These are phyloP conservation scores for Colletotrichum sansevieriae DNA, from an alignment of 2,329 filamentous ascomycete genomes.

Conservation along the genomic window DNA sequence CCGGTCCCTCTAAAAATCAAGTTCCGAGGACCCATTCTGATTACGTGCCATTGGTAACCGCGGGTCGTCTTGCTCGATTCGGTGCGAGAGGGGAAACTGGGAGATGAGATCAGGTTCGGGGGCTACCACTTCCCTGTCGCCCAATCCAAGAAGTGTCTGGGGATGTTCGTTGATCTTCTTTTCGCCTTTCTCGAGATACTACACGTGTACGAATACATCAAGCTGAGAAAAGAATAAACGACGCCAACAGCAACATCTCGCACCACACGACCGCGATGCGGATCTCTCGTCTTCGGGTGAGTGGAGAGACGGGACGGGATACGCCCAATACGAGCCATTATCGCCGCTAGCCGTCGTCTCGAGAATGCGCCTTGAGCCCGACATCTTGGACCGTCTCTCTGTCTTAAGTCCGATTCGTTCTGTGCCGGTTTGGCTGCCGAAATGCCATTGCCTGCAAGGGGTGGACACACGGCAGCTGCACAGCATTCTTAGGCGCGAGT, in stretches of 20 bases:
- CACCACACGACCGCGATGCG: too few species aligned
- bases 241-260: constrained; percentile 8
- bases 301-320: constrained; percentile 10
- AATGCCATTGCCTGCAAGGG: constrained; percentile 2
- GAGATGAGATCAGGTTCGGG: constrained; percentile 34
- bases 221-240: constrained; percentile 24
- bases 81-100: constrained; percentile 16
- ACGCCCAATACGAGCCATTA: constrained; percentile 15
- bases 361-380: constrained; percentile 10
- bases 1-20: constrained; percentile 33
- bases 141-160: not conserved
- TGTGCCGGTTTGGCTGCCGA: constrained; percentile 1
- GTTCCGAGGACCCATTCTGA: constrained; percentile 18
- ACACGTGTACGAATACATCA: not conserved
- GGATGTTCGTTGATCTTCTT: constrained; percentile 17
- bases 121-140: not conserved
- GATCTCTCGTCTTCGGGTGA: too few species aligned
- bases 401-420: not conserved
- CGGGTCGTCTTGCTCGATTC: constrained; percentile 31
- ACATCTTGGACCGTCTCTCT: not conserved
- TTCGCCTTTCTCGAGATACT: not conserved
- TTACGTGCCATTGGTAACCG: constrained; percentile 21
- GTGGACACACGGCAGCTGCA: constrained; percentile 24
- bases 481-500: constrained; percentile 27
- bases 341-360: constrained; percentile 15